These are phyloP conservation scores for Solanum pimpinellifolium DNA, from an alignment of 257 asterid genomes.

Conservation along the genomic window DNA sequence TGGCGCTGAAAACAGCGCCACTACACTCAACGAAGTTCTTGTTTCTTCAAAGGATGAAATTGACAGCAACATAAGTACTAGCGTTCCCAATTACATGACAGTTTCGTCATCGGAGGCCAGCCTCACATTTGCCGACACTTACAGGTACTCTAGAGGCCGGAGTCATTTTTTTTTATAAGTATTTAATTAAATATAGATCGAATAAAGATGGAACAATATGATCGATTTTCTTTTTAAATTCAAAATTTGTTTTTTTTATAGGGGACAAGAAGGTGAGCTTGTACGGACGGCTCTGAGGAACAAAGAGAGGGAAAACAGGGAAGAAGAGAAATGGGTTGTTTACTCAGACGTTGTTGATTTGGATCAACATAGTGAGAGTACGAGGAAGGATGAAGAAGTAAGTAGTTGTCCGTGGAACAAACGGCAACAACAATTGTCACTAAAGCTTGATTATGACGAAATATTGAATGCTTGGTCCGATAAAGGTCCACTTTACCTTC, in stretches of 20 bases:
- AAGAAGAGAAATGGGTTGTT: constrained; percentile 79
- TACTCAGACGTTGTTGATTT: constrained; percentile 77
- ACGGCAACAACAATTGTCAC: constrained; percentile 25
- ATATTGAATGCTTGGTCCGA: constrained; percentile 84
- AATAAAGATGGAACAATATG: background rate
- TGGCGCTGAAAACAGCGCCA: constrained; percentile 56
- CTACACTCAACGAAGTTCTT: constrained; percentile 51
- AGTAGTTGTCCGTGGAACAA: constrained; percentile 40
- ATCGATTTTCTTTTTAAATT: no score
- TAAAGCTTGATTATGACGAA: constrained; percentile 83
- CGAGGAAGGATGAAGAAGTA: constrained; percentile 78
- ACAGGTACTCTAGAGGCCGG: constrained; percentile 1
- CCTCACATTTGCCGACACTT: constrained; percentile 25
- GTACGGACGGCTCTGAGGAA: constrained; percentile 69
- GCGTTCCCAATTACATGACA: background rate
- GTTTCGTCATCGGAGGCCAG: constrained; percentile 35
- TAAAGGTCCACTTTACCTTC: constrained; percentile 57
- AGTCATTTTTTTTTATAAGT: no score
- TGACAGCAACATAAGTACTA: background rate
- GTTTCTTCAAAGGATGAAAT: constrained; percentile 8
- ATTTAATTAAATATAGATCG: background rate
- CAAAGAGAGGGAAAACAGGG: constrained; percentile 57
- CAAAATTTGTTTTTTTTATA: background rate
- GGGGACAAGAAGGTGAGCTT: constrained; percentile 25
- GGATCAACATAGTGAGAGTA: background rate